phyloP scores from a whole-genome alignment of 805 yeast species.

The Zygoascus tannicola region DNA sequence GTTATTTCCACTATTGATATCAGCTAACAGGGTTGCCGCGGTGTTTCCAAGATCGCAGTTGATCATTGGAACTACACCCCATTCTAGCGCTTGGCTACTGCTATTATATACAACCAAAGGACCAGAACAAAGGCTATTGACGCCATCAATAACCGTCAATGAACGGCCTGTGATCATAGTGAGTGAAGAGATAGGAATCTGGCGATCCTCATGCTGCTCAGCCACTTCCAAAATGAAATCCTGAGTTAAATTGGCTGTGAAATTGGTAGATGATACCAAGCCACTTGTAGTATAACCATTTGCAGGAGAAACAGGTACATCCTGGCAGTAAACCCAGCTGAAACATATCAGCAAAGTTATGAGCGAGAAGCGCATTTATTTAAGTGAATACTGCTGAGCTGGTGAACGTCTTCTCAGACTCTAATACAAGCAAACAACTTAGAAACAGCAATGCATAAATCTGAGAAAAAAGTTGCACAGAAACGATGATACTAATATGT shows the following conservation, averaged over 20 bases:
- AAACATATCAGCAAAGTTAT: too few species aligned
- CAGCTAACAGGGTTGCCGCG: slow-evolving; percentile 14
- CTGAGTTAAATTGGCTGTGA: neutral
- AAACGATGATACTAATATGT: too few species aligned
- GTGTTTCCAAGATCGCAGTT: slow-evolving; percentile 16
- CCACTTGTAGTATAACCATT: neutral
- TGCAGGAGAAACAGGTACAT: neutral
- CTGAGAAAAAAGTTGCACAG: too few species aligned
- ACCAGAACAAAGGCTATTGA: slow-evolving; percentile 15
- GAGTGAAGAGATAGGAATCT: slow-evolving; percentile 16
- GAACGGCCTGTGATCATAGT: slow-evolving; percentile 11
- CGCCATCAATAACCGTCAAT: slow-evolving; percentile 6
- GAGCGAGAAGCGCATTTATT: too few species aligned
- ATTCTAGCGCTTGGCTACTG: slow-evolving; percentile 3
- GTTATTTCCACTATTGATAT: slow-evolving; percentile 12
- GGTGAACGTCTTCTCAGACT: too few species aligned
- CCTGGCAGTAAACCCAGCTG: too few species aligned
- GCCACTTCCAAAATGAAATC: neutral
- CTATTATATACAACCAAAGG: slow-evolving; percentile 7
- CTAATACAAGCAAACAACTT: too few species aligned
- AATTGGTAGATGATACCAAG: neutral
- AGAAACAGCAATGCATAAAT: too few species aligned
- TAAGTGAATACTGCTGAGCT: too few species aligned
- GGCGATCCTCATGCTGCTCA: neutral
- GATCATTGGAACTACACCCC: slow-evolving; percentile 16